Evolutionary conservation across 768 basidiomycete genomes (phyloP).

Genomic region (Boletus reticulatus): DNA sequence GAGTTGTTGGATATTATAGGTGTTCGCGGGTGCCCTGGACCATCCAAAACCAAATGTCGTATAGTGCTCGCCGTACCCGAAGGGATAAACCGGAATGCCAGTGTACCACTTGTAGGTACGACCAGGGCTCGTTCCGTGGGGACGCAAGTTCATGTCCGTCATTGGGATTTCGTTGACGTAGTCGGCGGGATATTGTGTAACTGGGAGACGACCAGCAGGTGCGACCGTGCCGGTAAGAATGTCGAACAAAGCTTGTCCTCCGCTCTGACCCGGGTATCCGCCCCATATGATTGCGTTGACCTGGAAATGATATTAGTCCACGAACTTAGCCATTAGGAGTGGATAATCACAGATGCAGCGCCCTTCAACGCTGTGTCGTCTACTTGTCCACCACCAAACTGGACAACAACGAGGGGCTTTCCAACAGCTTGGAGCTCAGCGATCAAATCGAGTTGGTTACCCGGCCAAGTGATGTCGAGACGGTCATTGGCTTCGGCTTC

Average conservation of each 20-base stretch:
- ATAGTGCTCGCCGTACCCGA: too few relatives aligned
- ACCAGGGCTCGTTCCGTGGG: conserved; percentile 43
- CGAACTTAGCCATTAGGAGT: neutral
- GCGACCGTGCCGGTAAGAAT: conserved; percentile 50
- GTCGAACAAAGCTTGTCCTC: conserved; percentile 52
- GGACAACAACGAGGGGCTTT: conserved; percentile 52
- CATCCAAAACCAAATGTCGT: conserved; percentile 21
- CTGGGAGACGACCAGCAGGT: conserved; percentile 53
- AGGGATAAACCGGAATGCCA: conserved; percentile 49
- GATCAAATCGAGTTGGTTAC: conserved; percentile 51
- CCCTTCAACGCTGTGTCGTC: conserved; percentile 47
- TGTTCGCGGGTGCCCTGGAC: conserved; percentile 31
- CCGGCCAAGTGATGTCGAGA: conserved; percentile 51
- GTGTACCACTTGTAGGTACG: conserved; percentile 60
- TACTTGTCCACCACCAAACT: conserved; percentile 58
- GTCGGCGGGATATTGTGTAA: conserved; percentile 52
- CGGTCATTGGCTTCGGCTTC: conserved; percentile 35
- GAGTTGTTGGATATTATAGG: conserved; percentile 43
- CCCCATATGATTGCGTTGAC: conserved; percentile 56
- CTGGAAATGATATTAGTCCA: conserved; percentile 12
- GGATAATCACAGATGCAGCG: conserved; percentile 37
- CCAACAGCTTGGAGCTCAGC: conserved; percentile 41
- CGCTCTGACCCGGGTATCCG: conserved; percentile 39
- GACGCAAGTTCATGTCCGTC: too few relatives aligned
- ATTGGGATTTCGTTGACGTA: conserved; percentile 38